Base-by-base conservation (phyloP, 805 yeast genomes). In the Hanseniaspora meyeri region DNA sequence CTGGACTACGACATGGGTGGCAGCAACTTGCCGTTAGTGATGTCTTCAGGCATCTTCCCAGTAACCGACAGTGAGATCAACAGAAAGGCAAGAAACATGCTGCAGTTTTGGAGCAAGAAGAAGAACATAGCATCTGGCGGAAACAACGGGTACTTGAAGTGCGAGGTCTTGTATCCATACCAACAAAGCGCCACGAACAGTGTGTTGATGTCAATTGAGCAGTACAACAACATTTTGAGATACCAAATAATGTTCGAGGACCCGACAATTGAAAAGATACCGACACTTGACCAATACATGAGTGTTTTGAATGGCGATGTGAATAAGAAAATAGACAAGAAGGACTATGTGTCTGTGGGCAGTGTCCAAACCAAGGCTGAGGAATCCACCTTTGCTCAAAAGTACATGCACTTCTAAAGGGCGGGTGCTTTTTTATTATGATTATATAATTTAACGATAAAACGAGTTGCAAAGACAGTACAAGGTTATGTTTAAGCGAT, bases 211-310 rank as follows among this genome's bases (percentile, higher is more conserved):
- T 64, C 10, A 3, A 14, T 51, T 19, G 45, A 43, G 2, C 46
- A 49, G n/a, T 55, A 49, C 36, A 43, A 50, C 17, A 82, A 62
- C 62, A 67, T 45, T 78, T 74, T 51, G 79, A 63, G 88, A 65
- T 70, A 74, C 42, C 81, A 81, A 43, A 63, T 78, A 51, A 70
- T 93, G 64, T 80, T 82, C 32, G 97, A 93, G 63, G 97, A 93
- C 65, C 74, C 79, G 48, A 70, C 74, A 27, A 71, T 71, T 39
- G 80, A 82, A 45, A 72, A 77, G 66, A 65, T 80, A 63, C 70
- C 74, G 61, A 77, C 82, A 20, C 85, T 82, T 65, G 67, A 78
- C 6, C 95, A 86, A 57, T 88, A 79, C 62, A 71, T 91, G 60
- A 71, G 80, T 8, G 76, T 76, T 40, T 70, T 90, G 55, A 96